These are phyloP conservation scores for Pseudonitzschia pungens DNA, from an alignment of 108 stramenopile species.

Conservation along the genomic window DNA sequence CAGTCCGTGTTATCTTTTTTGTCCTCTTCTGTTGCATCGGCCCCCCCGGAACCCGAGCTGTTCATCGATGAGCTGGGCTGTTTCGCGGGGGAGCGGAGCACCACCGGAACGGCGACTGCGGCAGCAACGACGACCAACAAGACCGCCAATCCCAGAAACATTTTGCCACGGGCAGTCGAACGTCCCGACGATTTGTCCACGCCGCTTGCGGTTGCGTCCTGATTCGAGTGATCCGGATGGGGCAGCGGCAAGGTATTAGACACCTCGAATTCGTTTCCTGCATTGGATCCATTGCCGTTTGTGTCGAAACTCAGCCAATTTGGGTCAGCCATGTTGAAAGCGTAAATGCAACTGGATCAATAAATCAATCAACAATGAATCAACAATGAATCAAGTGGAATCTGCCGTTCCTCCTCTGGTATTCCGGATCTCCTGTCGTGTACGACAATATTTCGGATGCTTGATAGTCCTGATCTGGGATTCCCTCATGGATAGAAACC, in stretches of 20 bases:
- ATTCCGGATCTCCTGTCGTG: too few species aligned
- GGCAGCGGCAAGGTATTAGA: not conserved
- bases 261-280: not conserved
- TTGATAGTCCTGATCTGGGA: too few species aligned
- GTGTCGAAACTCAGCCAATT: not conserved
- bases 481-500: too few species aligned
- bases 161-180: not conserved
- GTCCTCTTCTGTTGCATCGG: too few species aligned
- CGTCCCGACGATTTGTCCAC: not conserved
- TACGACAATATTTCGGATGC: too few species aligned
- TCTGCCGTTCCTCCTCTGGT: too few species aligned
- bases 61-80: not conserved
- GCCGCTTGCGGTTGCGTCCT: not conserved
- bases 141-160: constrained; percentile 9
- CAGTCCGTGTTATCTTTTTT: not conserved
- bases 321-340: not conserved
- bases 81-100: not conserved
- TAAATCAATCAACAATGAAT: too few species aligned
- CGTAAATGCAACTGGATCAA: too few species aligned
- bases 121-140: constrained; percentile 13
- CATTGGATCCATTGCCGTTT: not conserved
- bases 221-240: not conserved
- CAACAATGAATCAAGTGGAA: too few species aligned
- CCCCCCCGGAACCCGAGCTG: not conserved
- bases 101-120: not conserved